These are phyloP conservation scores for Citropsis articulata DNA, from an alignment of 345 rosid genomes.

Conservation along the genomic window DNA sequence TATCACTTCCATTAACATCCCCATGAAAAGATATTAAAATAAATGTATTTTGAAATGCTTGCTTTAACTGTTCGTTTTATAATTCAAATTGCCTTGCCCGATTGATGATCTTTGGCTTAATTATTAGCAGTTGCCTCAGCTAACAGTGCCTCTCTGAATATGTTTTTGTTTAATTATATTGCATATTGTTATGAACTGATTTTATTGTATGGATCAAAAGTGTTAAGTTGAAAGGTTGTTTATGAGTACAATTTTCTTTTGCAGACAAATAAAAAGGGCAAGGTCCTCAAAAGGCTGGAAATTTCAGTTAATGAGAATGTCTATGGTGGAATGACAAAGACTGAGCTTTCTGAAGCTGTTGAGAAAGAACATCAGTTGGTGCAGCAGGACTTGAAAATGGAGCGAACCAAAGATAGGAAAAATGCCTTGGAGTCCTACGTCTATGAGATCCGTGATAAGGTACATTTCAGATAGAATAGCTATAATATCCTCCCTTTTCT, in stretches of 20 bases:
- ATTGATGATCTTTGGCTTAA: neutral
- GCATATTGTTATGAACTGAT: neutral
- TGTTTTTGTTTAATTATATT: neutral
- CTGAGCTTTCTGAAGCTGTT: slow-evolving; percentile 50
- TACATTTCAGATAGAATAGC: slow-evolving; percentile 18
- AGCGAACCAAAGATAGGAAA: slow-evolving; percentile 63
- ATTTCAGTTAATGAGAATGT: slow-evolving; percentile 48
- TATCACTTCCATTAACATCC: neutral
- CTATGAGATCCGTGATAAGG: slow-evolving; percentile 86
- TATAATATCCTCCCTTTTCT: neutral
- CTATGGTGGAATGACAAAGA: slow-evolving; percentile 53
- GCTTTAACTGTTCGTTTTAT: neutral
- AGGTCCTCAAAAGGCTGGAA: slow-evolving; percentile 42
- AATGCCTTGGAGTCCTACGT: slow-evolving; percentile 81
- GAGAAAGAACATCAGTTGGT: slow-evolving; percentile 56
- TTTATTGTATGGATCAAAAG: neutral
- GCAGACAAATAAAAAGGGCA: slow-evolving; percentile 45
- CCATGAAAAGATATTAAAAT: neutral
- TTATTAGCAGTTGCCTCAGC: neutral
- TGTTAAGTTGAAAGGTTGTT: neutral
- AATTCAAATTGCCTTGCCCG: too few relatives aligned
- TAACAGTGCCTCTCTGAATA: neutral
- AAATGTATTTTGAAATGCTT: neutral
- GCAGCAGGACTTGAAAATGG: slow-evolving; percentile 64
- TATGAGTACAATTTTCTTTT: neutral